Conservation (phyloP, 2,329 filamentous ascomycete species). For the Xenoacremonium recifei region DNA sequence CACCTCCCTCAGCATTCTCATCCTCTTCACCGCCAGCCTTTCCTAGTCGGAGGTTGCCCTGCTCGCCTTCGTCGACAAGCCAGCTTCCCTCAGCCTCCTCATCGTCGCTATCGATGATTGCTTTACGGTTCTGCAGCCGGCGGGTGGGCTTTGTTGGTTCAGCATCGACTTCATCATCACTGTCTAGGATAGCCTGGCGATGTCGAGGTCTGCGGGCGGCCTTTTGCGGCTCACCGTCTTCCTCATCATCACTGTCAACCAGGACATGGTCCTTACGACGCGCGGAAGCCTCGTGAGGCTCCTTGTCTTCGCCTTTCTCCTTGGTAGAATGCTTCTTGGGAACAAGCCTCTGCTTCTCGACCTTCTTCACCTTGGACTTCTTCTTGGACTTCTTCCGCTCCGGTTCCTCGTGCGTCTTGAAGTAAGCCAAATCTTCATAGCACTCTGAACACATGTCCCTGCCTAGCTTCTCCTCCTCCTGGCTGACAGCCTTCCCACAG, state of each 20-base stretch:
- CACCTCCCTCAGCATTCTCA: slow-evolving; percentile 83
- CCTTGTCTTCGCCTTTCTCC: slow-evolving; percentile 16
- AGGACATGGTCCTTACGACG: slow-evolving; percentile 11
- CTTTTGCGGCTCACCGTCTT: slow-evolving; percentile 10
- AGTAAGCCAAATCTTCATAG: slow-evolving; percentile 67
- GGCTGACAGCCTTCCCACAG: slow-evolving; percentile 68
- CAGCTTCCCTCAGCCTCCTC: slow-evolving; percentile 74
- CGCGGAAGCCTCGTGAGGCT: slow-evolving; percentile 11
- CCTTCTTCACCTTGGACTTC: slow-evolving; percentile 30
- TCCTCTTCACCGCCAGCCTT: slow-evolving; percentile 83
- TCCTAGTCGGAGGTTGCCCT: slow-evolving; percentile 59
- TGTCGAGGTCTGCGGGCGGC: slow-evolving; percentile 12
- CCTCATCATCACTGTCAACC: slow-evolving; percentile 17
- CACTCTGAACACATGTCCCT: slow-evolving; percentile 69
- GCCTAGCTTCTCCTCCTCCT: slow-evolving; percentile 40
- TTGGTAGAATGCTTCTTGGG: slow-evolving; percentile 11
- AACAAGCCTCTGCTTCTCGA: slow-evolving; percentile 13
- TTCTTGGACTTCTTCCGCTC: slow-evolving; percentile 33
- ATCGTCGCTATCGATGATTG: slow-evolving; percentile 66
- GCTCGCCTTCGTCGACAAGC: slow-evolving; percentile 71
- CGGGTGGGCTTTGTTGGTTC: slow-evolving; percentile 22
- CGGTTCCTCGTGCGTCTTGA: slow-evolving; percentile 47
- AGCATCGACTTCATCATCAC: slow-evolving; percentile 3
- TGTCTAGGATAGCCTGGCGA: slow-evolving; percentile 15
- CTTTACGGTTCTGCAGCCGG: slow-evolving; percentile 49